Evolutionary conservation across 805 yeast species (phyloP).

Genomic region (Kodamaea lidongshanica): DNA sequence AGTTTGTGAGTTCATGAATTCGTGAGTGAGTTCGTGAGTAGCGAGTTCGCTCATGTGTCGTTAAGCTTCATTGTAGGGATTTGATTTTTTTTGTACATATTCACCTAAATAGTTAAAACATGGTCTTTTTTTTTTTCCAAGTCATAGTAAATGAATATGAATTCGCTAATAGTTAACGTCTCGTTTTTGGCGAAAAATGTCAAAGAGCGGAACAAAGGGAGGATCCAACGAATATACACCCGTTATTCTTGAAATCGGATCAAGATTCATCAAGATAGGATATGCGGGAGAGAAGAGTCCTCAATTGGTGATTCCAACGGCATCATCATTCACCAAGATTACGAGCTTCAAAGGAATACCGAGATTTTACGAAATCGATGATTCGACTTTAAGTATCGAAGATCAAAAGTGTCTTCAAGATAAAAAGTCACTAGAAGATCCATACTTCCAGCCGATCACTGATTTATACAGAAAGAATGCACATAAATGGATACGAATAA

Average conservation of each 20-base stretch:
- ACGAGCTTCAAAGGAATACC: slow-evolving; percentile 11
- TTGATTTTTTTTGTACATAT: neutral
- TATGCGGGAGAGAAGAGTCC: slow-evolving; percentile 22
- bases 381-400: slow-evolving; percentile 14
- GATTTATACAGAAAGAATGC: slow-evolving; percentile 9
- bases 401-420: slow-evolving; percentile 11
- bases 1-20: no score
- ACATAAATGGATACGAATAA: slow-evolving; percentile 8
- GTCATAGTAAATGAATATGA: neutral
- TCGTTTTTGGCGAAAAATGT: slow-evolving; percentile 3
- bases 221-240: slow-evolving; percentile 13
- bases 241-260: slow-evolving; percentile 15
- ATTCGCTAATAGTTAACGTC: neutral
- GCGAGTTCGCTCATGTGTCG: no score
- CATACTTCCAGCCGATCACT: slow-evolving; percentile 3
- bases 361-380: slow-evolving; percentile 15
- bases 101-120: neutral
- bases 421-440: neutral
- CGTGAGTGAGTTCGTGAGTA: no score
- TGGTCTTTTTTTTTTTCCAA: neutral
- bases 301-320: slow-evolving; percentile 1
- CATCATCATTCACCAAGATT: slow-evolving; percentile 2
- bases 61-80: no score
- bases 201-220: slow-evolving; percentile 3
- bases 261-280: slow-evolving; percentile 19